Evolutionary conservation across 192 early-diverging fungal species (phyloP).

Genomic region (Podila verticillata): DNA sequence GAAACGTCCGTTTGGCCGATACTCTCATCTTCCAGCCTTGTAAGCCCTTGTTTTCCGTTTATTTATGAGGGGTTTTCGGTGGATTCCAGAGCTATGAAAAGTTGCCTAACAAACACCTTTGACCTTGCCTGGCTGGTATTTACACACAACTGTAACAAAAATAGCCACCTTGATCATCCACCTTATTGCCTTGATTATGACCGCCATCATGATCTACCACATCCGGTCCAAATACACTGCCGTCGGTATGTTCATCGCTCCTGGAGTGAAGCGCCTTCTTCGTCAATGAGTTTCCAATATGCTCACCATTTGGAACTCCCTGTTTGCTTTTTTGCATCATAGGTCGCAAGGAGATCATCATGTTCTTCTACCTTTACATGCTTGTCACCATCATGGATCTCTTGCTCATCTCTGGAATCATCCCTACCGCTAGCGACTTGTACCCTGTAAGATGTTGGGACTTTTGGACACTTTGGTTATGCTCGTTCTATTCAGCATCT

Average conservation of each 20-base stretch:
- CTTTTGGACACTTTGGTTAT: background rate
- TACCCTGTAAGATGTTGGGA: conserved; percentile 64
- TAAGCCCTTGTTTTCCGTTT: conserved; percentile 29
- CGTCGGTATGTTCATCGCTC: conserved; percentile 74
- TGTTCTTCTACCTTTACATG: conserved; percentile 98
- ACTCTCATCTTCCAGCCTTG: conserved; percentile 91
- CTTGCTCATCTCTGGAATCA: conserved; percentile 91
- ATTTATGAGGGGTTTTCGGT: background rate
- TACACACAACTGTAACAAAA: background rate
- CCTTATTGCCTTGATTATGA: conserved; percentile 94
- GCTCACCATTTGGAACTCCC: too few relatives aligned
- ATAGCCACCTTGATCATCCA: conserved; percentile 93
- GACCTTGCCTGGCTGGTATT: background rate
- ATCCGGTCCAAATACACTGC: conserved; percentile 98
- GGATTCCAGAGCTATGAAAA: background rate
- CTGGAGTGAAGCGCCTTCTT: background rate
- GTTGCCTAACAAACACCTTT: too few relatives aligned
- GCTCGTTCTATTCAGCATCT: conserved; percentile 13
- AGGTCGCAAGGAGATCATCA: conserved; percentile 97
- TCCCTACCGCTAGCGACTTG: conserved; percentile 80
- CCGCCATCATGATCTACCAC: conserved; percentile 98
- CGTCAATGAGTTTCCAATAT: too few relatives aligned
- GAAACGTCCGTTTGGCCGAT: conserved; percentile 89
- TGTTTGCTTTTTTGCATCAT: conserved; percentile 4
- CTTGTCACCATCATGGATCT: conserved; percentile 88